Conservation (phyloP, 2,329 filamentous ascomycete species). For the Aspergillus chevalieri region DNA sequence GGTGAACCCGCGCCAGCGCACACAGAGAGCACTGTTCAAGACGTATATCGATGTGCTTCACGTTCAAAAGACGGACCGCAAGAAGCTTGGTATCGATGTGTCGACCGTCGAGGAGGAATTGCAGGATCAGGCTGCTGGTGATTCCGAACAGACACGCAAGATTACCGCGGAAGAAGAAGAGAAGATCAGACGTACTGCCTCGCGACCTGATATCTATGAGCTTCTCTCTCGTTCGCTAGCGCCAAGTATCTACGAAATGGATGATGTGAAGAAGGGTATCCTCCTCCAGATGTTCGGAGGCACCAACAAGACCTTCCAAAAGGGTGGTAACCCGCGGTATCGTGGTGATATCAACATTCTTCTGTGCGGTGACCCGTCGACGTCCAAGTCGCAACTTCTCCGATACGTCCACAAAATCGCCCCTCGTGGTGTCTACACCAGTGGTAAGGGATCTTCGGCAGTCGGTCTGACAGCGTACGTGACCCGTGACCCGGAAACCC, state of each 20-base stretch:
- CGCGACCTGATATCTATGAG: conserved; percentile 83
- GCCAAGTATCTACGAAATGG: conserved; percentile 94
- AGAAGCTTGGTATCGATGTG: conserved; percentile 82
- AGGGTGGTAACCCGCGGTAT: conserved; percentile 91
- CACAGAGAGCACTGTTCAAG: conserved; percentile 94
- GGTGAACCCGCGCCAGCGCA: conserved; percentile 85
- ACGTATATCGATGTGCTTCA: conserved; percentile 95
- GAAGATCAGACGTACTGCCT: conserved; percentile 75
- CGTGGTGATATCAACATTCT: conserved; percentile 96
- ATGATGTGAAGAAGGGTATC: conserved; percentile 98
- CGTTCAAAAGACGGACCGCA: conserved; percentile 93
- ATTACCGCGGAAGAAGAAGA: conserved; percentile 80
- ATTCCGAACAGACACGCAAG: conserved; percentile 75
- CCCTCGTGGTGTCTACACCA: conserved; percentile 74
- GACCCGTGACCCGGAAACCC: conserved; percentile 66
- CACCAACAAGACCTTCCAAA: conserved; percentile 96
- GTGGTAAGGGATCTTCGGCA: conserved; percentile 68
- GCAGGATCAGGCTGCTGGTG: conserved; percentile 63
- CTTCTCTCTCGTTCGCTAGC: conserved; percentile 84
- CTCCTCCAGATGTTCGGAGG: conserved; percentile 93
- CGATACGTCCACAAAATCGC: conserved; percentile 97
- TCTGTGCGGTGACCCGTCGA: conserved; percentile 94
- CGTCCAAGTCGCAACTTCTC: conserved; percentile 89
- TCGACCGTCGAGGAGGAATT: conserved; percentile 82
- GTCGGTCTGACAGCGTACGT: conserved; percentile 74